Conservation (phyloP, 169 alveolate species). For the Plasmodium gonderi region DNA sequence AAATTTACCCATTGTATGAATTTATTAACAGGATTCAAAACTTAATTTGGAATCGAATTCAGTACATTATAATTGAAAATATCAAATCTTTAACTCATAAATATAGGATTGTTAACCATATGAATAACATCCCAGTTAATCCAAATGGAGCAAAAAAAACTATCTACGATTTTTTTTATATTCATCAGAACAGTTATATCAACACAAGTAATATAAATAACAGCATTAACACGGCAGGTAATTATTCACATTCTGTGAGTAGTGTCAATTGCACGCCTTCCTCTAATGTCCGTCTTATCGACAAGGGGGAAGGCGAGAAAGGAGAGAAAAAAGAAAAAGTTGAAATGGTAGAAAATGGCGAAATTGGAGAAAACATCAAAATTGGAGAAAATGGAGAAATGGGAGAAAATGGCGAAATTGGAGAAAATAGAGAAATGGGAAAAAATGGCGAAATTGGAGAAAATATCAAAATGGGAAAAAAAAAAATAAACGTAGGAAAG, state of each 20-base stretch:
- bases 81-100: neutral
- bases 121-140: neutral
- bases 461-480: neutral
- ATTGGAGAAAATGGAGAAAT: too few relatives aligned
- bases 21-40: slow-evolving; percentile 24
- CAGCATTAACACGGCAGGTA: neutral
- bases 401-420: too few relatives aligned
- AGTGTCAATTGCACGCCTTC: too few relatives aligned
- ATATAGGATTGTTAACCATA: too few relatives aligned
- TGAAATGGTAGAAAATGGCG: neutral
- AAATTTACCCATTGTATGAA: slow-evolving; percentile 9
- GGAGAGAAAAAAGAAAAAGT: too few relatives aligned
- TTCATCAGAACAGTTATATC: too few relatives aligned
- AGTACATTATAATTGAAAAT: slow-evolving; percentile 20
- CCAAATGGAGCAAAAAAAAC: too few relatives aligned
- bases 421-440: neutral
- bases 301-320: too few relatives aligned
- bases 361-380: neutral
- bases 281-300: too few relatives aligned
- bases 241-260: too few relatives aligned
- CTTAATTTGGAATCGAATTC: slow-evolving; percentile 28
- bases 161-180: too few relatives aligned
- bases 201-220: too few relatives aligned
- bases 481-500: neutral
- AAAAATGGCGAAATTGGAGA: neutral